Base-by-base conservation (phyloP, 257 asterid species). In the Capsicum chinense region DNA sequence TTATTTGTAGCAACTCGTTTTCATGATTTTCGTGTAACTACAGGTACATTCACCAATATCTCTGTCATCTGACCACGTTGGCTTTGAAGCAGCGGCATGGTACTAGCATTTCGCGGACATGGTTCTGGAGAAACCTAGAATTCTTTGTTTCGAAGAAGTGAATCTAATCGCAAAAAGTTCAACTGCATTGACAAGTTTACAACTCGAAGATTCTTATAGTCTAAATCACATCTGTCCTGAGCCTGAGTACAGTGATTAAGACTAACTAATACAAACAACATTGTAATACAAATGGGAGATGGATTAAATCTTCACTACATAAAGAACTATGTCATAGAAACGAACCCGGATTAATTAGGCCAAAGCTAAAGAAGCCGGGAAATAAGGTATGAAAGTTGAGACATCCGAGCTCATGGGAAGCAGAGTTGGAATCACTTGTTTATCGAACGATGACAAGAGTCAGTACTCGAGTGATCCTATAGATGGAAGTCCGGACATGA, bases 391-490 rank as follows among this genome's bases (percentile, higher is more conserved):
- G 48, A 6, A 66, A 35, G 2, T 66, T 66, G 73, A 33, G 73
- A 66, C 48, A 66, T 66, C 64, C 1, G 0, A 78, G 81, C 63
- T 76, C 81, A 7, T 76, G 48, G 21, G 12, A 54, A 76, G 63
- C 62, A 50, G 62, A 21, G 26, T 50, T 21, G 60, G 80, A 50
- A 48, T 26, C 64, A 13, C 16, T 54, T 78, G 66, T 54, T 14
- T 78, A 78, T 54, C 33, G 6, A 78, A 78, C 10, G 9, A 78
- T 56, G 66, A 54, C 64, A 78, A 8, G 15, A 39, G 1, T 92
- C 89, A 92, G 86, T 91, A 92, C 58, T 92, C 96, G 5, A 92
- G 97, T 59, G 95, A 90, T 74, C 95, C 97, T 85, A 92, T 84
- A 47, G 97, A 91, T 7, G 98, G 92, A 84, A 92, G 89, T 71